phyloP scores from a whole-genome alignment of 345 rosid genomes.

The Gossypium australe region DNA sequence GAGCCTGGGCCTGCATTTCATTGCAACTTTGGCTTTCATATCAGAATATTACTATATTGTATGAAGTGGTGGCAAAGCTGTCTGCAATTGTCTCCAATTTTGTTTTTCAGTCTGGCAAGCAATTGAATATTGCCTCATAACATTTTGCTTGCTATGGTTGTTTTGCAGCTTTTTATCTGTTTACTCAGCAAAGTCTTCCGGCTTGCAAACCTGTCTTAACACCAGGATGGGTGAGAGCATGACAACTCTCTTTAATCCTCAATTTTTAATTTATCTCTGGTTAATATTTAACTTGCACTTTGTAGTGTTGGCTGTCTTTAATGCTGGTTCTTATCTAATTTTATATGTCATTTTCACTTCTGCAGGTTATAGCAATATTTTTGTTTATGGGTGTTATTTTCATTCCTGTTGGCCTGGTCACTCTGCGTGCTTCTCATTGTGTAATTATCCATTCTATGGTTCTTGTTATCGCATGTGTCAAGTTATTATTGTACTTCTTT shows the following conservation, averaged over 20 bases:
- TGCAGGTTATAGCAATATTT: constrained; percentile 57
- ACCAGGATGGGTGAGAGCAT: constrained; percentile 58
- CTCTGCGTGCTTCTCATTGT: constrained; percentile 56
- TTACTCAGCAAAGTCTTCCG: constrained; percentile 73
- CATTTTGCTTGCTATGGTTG: background rate
- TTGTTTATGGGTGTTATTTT: constrained; percentile 48
- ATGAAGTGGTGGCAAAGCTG: background rate
- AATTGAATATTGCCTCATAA: background rate
- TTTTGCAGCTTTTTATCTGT: constrained; percentile 49
- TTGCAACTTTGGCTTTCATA: constrained; percentile 1
- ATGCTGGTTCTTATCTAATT: constrained; percentile 46
- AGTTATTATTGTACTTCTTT: constrained; percentile 2
- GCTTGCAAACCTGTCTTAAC: constrained; percentile 88
- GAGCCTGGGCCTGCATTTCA: background rate
- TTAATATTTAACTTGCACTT: constrained; percentile 6
- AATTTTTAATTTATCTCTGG: background rate
- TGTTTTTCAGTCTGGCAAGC: background rate
- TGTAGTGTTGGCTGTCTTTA: constrained; percentile 1
- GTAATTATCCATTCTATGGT: constrained; percentile 30
- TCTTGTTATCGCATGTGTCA: constrained; percentile 1
- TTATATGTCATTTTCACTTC: constrained; percentile 44
- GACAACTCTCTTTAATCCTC: background rate
- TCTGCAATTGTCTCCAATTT: background rate
- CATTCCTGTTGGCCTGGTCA: constrained; percentile 55
- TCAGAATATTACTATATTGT: background rate